Evolutionary conservation across 768 basidiomycete genomes (phyloP), one percentile per base, ranked within the genome.

Genomic region (Coprinellus micaceus): DNA sequence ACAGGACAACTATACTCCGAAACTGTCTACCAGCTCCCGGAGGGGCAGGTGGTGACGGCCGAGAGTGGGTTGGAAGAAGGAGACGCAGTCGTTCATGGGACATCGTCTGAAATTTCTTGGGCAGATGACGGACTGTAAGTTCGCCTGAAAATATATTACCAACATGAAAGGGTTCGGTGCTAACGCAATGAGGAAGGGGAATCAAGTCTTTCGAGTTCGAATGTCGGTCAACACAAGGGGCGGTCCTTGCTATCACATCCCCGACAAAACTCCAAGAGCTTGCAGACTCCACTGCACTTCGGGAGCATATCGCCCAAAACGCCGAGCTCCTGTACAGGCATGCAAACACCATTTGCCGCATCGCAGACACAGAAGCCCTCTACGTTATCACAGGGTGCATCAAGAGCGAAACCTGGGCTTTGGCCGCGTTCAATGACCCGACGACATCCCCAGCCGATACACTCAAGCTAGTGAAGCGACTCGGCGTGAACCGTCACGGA

Each of bases 371-470:
- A 17, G 47, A 48, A 21, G 21, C 47, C 2, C 26, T 48, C 15
- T 48, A 48, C 26, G 15, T 46, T 25, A 48, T 48, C 47, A 48
- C 47, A 3, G 47, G 47, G 7, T 48, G 47, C 47, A 48, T 48
- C 47, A 48, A 48, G 26, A 48, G 25, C 28, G 26, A 48, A 17
- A 48, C 21, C 24, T 48, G 47, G 47, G 47, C 47, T 11, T n/a
- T 48, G n/a, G 47, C 47, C 9, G 47, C 47, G 3, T 48, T 28
- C 26, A 26, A 30, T 2, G 47, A 48, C 17, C 47, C 47, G 11
- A 26, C 26, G 25, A 5, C 25, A n/a, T 1, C 25, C 28, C 28
- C 47, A 1, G 15, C 19, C 10, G 47, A 48, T 15, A 25, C 29
- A 19, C 28, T 48, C 25, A 28, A 25, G 26, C 28, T 48, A 4